phyloP scores from a whole-genome alignment of 768 basidiomycete species.

The Suillus subaureus region DNA sequence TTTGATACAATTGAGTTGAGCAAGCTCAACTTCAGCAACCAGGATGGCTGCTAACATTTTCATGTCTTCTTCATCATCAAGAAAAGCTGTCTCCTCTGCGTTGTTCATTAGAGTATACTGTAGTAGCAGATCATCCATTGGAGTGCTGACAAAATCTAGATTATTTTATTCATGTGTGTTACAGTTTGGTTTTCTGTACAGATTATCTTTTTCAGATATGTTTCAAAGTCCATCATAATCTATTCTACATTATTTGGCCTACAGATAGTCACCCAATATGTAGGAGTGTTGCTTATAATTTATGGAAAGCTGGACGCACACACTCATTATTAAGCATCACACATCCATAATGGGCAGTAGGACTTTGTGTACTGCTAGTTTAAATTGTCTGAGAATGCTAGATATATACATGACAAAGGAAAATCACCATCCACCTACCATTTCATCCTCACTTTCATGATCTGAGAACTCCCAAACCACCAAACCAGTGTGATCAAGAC shows the following conservation, averaged over 20 bases:
- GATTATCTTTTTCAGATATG: not conserved
- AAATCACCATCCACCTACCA: too few relatives aligned
- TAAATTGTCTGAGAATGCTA: too few relatives aligned
- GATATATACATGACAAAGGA: too few relatives aligned
- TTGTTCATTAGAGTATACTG: not conserved
- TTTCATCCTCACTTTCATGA: too few relatives aligned
- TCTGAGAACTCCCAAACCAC: too few relatives aligned
- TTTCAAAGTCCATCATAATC: not conserved
- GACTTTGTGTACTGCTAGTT: too few relatives aligned
- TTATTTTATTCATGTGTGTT: not conserved
- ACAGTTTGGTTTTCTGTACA: not conserved
- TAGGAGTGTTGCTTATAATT: too few relatives aligned
- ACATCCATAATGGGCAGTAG: not conserved
- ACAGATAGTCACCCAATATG: not conserved
- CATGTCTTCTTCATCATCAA: not conserved
- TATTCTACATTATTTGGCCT: not conserved
- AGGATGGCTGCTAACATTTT: not conserved
- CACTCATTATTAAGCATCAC: not conserved
- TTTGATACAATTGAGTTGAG: too few relatives aligned
- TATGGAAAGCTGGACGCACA: conserved; percentile 6
- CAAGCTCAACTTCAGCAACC: too few relatives aligned
- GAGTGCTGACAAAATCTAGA: not conserved
- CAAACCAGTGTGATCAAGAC: too few relatives aligned
- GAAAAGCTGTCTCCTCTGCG: not conserved
- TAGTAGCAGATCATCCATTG: not conserved